Conservation (phyloP, 1,139 yeast species). For the Candida sanyaensis region DNA sequence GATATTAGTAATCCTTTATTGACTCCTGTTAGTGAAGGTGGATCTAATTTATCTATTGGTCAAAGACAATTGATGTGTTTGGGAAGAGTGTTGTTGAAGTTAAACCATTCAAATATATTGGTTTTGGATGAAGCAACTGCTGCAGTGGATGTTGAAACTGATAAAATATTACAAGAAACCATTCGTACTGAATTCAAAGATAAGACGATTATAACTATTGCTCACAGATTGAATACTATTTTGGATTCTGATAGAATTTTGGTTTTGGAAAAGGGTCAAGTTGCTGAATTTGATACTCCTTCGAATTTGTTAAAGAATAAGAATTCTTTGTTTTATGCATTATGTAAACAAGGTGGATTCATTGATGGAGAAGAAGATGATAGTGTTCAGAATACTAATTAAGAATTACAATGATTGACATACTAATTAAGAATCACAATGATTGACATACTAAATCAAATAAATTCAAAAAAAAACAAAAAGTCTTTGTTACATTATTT, state of each 20-base stretch:
- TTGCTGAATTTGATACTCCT: slow-evolving; percentile 88
- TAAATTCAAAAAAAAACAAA: background rate
- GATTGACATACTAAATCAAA: too few species aligned
- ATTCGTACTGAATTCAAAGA: slow-evolving; percentile 83
- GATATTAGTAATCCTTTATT: slow-evolving; percentile 52
- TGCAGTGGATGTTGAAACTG: slow-evolving; percentile 96
- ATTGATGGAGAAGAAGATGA: slow-evolving; percentile 27
- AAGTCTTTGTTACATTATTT: background rate
- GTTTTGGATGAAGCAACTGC: slow-evolving; percentile 91
- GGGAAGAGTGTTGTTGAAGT: slow-evolving; percentile 49
- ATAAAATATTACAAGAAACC: slow-evolving; percentile 81
- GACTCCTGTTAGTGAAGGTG: slow-evolving; percentile 53
- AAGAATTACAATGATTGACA: background rate
- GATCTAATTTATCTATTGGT: slow-evolving; percentile 38
- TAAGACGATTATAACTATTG: slow-evolving; percentile 90
- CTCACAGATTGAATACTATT: slow-evolving; percentile 91
- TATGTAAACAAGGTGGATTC: slow-evolving; percentile 71
- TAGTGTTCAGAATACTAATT: slow-evolving; percentile 20
- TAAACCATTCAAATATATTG: slow-evolving; percentile 40
- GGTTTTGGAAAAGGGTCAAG: slow-evolving; percentile 82
- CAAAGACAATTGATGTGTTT: slow-evolving; percentile 40
- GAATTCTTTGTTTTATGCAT: slow-evolving; percentile 72
- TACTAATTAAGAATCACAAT: too few species aligned
- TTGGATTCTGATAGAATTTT: slow-evolving; percentile 88
- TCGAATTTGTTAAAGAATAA: slow-evolving; percentile 62